A percentile compares a stretch with the other conserved stretches of the same genome.
Evolutionary conservation across 192 early-diverging fungal genomes (phyloP).

Genomic region (Chytriomyces hyalinus): DNA sequence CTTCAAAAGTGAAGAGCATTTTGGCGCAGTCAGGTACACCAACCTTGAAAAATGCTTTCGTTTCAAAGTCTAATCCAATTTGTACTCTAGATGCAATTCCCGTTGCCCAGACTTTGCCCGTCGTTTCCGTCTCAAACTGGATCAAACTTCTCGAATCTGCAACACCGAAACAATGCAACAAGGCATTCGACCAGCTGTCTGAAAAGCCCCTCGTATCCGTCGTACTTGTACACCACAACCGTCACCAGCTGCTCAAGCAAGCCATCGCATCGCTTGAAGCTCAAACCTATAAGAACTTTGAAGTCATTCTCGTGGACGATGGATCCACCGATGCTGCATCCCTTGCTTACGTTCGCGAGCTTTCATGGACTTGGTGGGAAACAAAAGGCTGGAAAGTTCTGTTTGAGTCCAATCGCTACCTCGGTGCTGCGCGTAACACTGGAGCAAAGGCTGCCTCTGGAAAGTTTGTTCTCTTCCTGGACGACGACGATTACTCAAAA

Average conservation of each 20-base stretch:
- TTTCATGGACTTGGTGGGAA: constrained; percentile 53
- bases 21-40: background rate
- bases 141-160: constrained; percentile 15
- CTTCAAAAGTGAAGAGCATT: constrained; percentile 18
- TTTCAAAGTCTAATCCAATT: background rate
- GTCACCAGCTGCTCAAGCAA: constrained; percentile 47
- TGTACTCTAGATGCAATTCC: constrained; percentile 23
- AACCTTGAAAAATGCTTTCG: background rate
- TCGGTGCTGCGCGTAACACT: constrained; percentile 50
- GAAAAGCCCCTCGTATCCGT: constrained; percentile 49
- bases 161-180: constrained; percentile 9
- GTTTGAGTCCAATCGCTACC: constrained; percentile 48
- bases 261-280: constrained; percentile 38
- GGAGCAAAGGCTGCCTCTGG: constrained; percentile 45
- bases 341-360: constrained; percentile 40
- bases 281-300: constrained; percentile 49
- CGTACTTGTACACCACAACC: constrained; percentile 49
- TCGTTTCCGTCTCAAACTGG: constrained; percentile 21
- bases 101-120: background rate
- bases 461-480: constrained; percentile 47
- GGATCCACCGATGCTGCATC: constrained; percentile 41
- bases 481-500: constrained; percentile 52
- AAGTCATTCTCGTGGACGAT: constrained; percentile 50
- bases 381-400: constrained; percentile 45
- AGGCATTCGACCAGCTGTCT: constrained; percentile 14